Evolutionary conservation across 2,329 filamentous ascomycete species (phyloP), one percentile per base, ranked within the genome.

Genomic region (Fusarium protoensiforme): DNA sequence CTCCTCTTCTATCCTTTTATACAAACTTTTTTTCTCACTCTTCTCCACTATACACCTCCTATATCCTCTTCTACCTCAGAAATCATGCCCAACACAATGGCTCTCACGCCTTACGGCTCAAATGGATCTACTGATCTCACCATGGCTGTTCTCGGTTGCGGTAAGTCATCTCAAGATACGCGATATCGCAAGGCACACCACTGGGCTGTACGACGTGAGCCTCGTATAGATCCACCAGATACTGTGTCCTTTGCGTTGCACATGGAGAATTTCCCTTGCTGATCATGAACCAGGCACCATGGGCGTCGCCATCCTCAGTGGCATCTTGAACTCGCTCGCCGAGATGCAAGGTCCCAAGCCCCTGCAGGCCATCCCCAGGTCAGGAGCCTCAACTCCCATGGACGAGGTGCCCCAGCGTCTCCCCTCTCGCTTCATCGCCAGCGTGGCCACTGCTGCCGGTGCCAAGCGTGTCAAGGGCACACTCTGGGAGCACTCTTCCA

Each of bases 251-350:
- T 24, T 54, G 16, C 35, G 43, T 29, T 53, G 31, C 51, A 46
- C 22, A 27, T 53, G 4, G 46, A 51, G 46, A 64, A 43, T 29
- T 60, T 56, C 48, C 38, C 4, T 65, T 67, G 43, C 71, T 74
- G 60, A 74, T 65, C 43, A 60, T 66, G 48, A 62, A 58, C 61
- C 76, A 95, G 93, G 94, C 74, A 95, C 92, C 61, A 93, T 97
- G 90, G 94, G 94, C 67, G 93, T 94, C 69, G 94, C 94, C 66
- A 95, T 97, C 75, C 89, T 97, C 65, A 91, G 89, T 63, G 94
- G 94, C 72, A 92, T 98, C 79, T 89, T 97, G 75, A 86, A 90
- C 68, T 93, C 93, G 13, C 87, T 96, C 51, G 84, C 85, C 41
- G 87, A 84, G 74, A 84, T 87, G 80, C 85, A 85, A 63, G 84